phyloP scores from a whole-genome alignment of 495 filamentous ascomycete genomes.

The Trichoderma virens region DNA sequence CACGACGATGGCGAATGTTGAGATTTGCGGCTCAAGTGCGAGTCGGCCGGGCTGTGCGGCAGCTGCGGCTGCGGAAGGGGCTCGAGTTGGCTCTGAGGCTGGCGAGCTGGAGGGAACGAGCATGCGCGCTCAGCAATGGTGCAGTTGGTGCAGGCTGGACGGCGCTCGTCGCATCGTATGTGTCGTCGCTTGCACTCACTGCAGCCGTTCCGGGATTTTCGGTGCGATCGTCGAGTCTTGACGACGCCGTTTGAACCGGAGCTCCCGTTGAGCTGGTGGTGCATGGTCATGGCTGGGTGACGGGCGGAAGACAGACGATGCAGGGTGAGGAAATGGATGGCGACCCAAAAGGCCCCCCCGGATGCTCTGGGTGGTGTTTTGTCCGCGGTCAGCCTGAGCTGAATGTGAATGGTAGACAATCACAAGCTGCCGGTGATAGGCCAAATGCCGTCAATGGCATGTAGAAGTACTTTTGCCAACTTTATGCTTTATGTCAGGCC shows the following conservation, averaged over 20 bases:
- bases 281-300: neutral
- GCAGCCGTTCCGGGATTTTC: conserved; percentile 34
- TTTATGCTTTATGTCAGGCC: neutral
- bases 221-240: conserved; percentile 22
- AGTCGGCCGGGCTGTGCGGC: conserved; percentile 5
- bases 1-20: neutral
- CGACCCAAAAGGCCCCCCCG: neutral
- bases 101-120: neutral
- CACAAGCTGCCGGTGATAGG: neutral
- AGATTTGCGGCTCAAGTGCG: conserved; percentile 1
- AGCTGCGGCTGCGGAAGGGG: conserved; percentile 5
- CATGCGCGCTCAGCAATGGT: neutral
- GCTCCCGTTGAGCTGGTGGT: conserved; percentile 6
- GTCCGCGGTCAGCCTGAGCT: neutral
- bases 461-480: neutral
- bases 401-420: neutral
- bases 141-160: conserved; percentile 15
- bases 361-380: neutral
- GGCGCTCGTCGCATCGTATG: conserved; percentile 23
- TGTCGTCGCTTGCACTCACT: conserved; percentile 33
- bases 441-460: neutral
- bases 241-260: conserved; percentile 7
- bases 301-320: neutral
- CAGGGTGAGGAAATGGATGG: neutral
- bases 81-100: neutral